phyloP scores from a whole-genome alignment of 106 monocot species.

The Platanthera zijinensis region DNA sequence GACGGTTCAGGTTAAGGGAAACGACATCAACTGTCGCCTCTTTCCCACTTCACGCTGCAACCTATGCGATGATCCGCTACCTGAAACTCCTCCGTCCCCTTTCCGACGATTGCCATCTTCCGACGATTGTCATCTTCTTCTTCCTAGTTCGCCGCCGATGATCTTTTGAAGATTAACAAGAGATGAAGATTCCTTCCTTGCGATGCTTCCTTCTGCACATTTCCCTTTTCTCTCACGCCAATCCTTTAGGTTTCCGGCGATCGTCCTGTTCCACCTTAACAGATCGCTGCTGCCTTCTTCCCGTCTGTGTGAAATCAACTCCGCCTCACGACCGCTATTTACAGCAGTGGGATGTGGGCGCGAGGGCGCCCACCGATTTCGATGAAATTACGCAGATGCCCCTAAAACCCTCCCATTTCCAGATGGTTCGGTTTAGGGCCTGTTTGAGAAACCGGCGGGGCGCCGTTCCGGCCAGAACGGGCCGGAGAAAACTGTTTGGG shows the following conservation, averaged over 20 bases:
- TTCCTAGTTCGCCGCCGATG: not conserved
- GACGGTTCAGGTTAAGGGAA: not conserved
- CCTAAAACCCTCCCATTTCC: not conserved
- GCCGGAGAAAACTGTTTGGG: no score
- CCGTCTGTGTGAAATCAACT: not conserved
- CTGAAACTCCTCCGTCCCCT: not conserved
- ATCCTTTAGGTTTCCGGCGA: constrained; percentile 1
- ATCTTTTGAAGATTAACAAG: not conserved
- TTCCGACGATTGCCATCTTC: not conserved
- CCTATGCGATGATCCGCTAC: not conserved
- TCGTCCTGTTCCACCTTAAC: not conserved
- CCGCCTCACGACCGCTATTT: not conserved
- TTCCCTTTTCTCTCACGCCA: constrained; percentile 9
- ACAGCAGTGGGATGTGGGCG: not conserved
- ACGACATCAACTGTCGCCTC: not conserved
- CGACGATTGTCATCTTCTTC: not conserved
- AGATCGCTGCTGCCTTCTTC: not conserved
- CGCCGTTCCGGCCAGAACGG: fast-evolving
- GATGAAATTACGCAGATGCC: not conserved
- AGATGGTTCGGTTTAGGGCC: no score
- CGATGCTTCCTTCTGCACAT: not conserved
- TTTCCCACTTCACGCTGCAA: not conserved
- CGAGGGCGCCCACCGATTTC: not conserved
- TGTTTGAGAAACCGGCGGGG: no score
- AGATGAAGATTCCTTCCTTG: not conserved